Base-by-base conservation (phyloP, 371 early-diverging fungal species). In the Vairimorpha ceranae region DNA sequence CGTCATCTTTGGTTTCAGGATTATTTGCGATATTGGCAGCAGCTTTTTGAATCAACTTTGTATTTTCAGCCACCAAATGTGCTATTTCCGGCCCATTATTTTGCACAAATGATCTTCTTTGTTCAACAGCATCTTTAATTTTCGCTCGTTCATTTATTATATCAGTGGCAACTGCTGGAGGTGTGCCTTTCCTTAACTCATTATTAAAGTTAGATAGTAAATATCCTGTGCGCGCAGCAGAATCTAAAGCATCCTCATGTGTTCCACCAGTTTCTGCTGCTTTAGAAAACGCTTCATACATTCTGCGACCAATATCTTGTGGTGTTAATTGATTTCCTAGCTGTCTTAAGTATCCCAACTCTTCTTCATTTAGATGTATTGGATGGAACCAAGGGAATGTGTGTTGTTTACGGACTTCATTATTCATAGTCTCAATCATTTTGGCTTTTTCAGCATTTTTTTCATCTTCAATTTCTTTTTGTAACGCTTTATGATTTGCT, bases 1-100 rank as follows among this genome's bases (percentile, higher is more conserved):
- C 10, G 23, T 41, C 21, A 6, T 64, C 46, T 43, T 41, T 64
- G 25, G 15, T 4, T 4, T 64, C 64, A 23, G 64, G 64, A 64
- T 64, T 32, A 27, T 23, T 41, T 23, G 64, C 64, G 3, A 41
- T 29, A 1, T 64, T 38, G 0, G 14, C 29, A 4, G 32, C 19
- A 25, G 64, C 64, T 41, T 19, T n/a, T 32, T 72, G 36, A 27
- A 65, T 41, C 29, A 72, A 56, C 29, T 64, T 0, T 7, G 51
- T 36, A 23, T 64, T 72, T 7, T 72, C 65, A 43, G 51, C 51
- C 14, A 65, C 52, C 23, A 38, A 29, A 52, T 72, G 46, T 38
- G 65, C 65, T 36, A 64, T 56, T 25, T 36, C 54, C 1, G 52
- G 65, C 8, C 72, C 63, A 36, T 45, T 45, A n/a, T 65, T 54